Evolutionary conservation across 352 stramenopile species (phyloP).

Genomic region (Phytophthora megakarya): DNA sequence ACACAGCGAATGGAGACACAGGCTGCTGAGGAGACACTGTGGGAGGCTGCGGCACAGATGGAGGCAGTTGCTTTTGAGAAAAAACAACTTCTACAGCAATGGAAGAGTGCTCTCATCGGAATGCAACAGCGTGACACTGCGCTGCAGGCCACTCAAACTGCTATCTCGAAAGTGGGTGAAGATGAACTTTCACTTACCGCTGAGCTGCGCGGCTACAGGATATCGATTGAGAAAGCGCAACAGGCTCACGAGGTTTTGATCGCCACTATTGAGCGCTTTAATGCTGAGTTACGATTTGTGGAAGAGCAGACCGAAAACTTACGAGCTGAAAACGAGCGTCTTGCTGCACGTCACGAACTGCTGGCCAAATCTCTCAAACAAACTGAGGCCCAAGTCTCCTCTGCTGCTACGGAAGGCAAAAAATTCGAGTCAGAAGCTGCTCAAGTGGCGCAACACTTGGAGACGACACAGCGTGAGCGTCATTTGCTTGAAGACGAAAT

Average conservation of each 20-base stretch:
- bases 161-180: constrained; percentile 79
- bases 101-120: constrained; percentile 93
- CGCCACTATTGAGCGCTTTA: constrained; percentile 86
- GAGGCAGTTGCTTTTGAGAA: constrained; percentile 94
- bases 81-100: constrained; percentile 95
- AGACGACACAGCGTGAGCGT: constrained; percentile 88
- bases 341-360: constrained; percentile 87
- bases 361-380: constrained; percentile 88
- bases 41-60: constrained; percentile 90
- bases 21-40: constrained; percentile 87
- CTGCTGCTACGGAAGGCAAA: constrained; percentile 63
- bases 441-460: constrained; percentile 72
- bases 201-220: constrained; percentile 90
- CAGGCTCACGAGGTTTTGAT: constrained; percentile 84
- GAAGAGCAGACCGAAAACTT: constrained; percentile 69
- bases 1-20: constrained; percentile 87
- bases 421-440: constrained; percentile 76
- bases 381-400: constrained; percentile 81
- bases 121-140: constrained; percentile 93
- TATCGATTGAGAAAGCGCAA: constrained; percentile 84
- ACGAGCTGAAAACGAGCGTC: constrained; percentile 67
- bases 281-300: constrained; percentile 75
- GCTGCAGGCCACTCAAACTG: constrained; percentile 86
- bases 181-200: constrained; percentile 82
- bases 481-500: constrained; percentile 90